phyloP scores from a whole-genome alignment of 257 asterid species.

The Ilex asprella region DNA sequence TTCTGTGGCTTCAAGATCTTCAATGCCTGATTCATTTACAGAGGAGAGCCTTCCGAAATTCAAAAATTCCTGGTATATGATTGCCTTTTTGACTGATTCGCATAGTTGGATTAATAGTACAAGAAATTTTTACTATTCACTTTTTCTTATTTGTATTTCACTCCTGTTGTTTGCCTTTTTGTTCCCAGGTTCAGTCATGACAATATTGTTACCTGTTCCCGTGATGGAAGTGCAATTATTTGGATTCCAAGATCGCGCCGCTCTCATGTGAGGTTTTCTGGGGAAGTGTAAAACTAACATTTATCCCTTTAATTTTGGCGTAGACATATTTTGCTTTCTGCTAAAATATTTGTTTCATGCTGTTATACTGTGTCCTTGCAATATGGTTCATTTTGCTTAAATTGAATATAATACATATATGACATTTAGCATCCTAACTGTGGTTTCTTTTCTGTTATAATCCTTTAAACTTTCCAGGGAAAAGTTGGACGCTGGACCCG shows the following conservation, averaged over 20 bases:
- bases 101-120: constrained; percentile 3
- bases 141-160: constrained; percentile 7
- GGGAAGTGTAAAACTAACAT: constrained; percentile 11
- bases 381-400: not conserved
- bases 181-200: constrained; percentile 71
- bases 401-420: not conserved
- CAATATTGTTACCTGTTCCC: constrained; percentile 91
- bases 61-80: constrained; percentile 73
- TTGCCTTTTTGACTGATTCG: constrained; percentile 13
- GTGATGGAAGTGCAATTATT: constrained; percentile 98
- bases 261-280: constrained; percentile 63
- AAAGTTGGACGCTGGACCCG: constrained; percentile 79
- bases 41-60: constrained; percentile 78
- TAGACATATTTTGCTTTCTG: not conserved
- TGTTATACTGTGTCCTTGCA: no score
- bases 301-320: constrained; percentile 10
- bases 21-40: constrained; percentile 45
- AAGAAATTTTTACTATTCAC: no score
- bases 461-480: constrained; percentile 32
- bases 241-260: constrained; percentile 85
- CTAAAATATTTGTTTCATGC: no score
- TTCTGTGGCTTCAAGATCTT: constrained; percentile 73
- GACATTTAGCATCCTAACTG: not conserved
- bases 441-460: constrained; percentile 2
- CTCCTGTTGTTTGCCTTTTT: constrained; percentile 11